Evolutionary conservation across 768 basidiomycete species (phyloP).

Genomic region (Paxillus involutus): DNA sequence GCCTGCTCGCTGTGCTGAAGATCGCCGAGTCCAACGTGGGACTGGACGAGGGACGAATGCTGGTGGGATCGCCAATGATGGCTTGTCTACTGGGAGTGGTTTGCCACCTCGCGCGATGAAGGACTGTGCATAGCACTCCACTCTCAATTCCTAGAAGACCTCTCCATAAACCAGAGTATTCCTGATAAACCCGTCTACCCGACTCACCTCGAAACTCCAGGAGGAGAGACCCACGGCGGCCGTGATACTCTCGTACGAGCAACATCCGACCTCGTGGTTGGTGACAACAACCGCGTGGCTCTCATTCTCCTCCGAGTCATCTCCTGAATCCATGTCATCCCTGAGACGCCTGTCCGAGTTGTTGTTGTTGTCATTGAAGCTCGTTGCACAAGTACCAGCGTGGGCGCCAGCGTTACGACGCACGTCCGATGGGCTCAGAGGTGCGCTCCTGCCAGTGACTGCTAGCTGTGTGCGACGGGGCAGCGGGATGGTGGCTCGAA

Average conservation of each 20-base stretch:
- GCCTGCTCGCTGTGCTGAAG: no score
- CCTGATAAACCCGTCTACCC: neutral
- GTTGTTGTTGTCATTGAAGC: no score
- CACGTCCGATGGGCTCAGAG: neutral
- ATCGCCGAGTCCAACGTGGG: neutral
- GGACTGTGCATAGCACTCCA: constrained; percentile 32
- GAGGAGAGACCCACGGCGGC: constrained; percentile 20
- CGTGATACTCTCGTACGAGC: constrained; percentile 27
- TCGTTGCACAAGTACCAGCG: neutral
- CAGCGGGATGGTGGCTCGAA: constrained; percentile 22
- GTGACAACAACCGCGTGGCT: neutral
- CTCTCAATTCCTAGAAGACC: constrained; percentile 21
- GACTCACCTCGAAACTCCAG: constrained; percentile 32
- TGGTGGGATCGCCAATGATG: constrained; percentile 27
- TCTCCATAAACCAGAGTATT: neutral
- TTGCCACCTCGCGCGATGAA: constrained; percentile 21
- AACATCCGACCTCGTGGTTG: constrained; percentile 1
- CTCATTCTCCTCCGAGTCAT: neutral
- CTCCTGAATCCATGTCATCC: neutral
- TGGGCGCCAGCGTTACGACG: neutral
- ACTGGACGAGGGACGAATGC: constrained; percentile 23
- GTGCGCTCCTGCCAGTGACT: no score
- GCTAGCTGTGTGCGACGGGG: constrained; percentile 11
- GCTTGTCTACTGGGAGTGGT: constrained; percentile 15
- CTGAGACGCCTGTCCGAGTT: no score